Evolutionary conservation across 2,329 filamentous ascomycete species (phyloP), one percentile per base, ranked within the genome.

Genomic region (Mycosphaerella sp.): DNA sequence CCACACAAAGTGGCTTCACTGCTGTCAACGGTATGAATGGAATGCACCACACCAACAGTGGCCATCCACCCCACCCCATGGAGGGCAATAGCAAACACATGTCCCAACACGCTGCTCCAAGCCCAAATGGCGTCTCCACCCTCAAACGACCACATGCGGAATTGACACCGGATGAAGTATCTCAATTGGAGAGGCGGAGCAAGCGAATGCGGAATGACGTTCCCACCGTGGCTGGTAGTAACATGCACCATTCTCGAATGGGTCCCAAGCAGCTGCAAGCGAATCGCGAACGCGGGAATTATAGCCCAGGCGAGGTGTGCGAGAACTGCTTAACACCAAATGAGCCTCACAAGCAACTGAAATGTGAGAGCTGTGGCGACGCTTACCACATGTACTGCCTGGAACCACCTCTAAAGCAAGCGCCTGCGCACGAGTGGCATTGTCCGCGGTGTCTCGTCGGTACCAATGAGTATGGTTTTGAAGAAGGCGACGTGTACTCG

Each of bases 401-500:
- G 17, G 93, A 98, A 60, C 92, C 91, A 34, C 89, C 87, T 1
- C 74, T 95, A 42, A 86, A 85, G 63, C 83, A 86, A 59, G 82
- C 86, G 59, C 89, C 90, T 0, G 87, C 93, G 23, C 80, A 84
- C 50, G 93, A 97, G 66, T 98, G 93, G 93, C 92, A 97, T 68
- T 98, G 93, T 63, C 87, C 93, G 0, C 83, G 90, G 66, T 98
- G 93, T 69, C 80, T 98, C 26, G 93, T 98, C 23, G 93, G 93
- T 45, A 95, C 95, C 53, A 91, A 92, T 39, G 90, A 97, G 61
- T 98, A 95, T 65, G 93, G 93, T 0, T 98, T 98, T 58, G 92
- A 97, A 67, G 93, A 98, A 70, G 93, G 93, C 23, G 91, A 91
- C 3, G 80, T 96, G 21, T 98, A 98, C 72, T 98, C 93, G 0